phyloP scores from a whole-genome alignment of 2,329 filamentous ascomycete species.

The Zymoseptoria tritici region DNA sequence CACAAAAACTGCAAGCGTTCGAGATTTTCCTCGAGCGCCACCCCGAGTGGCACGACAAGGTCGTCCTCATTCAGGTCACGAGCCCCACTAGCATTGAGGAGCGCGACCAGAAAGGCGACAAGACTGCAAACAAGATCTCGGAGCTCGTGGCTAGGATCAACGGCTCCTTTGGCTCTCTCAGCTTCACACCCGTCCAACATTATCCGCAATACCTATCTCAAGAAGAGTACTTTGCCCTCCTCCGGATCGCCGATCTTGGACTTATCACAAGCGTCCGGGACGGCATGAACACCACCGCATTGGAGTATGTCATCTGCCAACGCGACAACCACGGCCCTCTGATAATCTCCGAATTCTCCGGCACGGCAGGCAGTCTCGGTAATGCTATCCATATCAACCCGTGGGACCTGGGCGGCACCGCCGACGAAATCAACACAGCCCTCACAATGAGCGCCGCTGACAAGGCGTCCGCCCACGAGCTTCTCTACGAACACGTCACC shows the following conservation, averaged over 20 bases:
- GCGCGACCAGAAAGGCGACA: constrained; percentile 63
- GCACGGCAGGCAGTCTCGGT: constrained; percentile 76
- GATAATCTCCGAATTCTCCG: constrained; percentile 94
- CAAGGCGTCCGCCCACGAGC: constrained; percentile 61
- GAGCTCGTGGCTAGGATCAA: constrained; percentile 90
- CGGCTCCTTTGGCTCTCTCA: constrained; percentile 77
- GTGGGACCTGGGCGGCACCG: constrained; percentile 82
- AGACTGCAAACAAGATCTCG: constrained; percentile 80
- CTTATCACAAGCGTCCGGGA: constrained; percentile 93
- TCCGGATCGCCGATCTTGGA: constrained; percentile 82
- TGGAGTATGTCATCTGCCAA: constrained; percentile 92
- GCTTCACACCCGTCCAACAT: constrained; percentile 86
- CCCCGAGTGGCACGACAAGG: constrained; percentile 84
- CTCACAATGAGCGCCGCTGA: constrained; percentile 65
- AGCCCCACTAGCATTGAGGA: constrained; percentile 65
- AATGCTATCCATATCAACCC: constrained; percentile 95
- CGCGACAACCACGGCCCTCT: constrained; percentile 78
- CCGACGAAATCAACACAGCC: constrained; percentile 72
- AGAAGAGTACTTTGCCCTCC: constrained; percentile 90
- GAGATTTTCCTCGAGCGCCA: constrained; percentile 85
- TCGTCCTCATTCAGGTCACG: constrained; percentile 91
- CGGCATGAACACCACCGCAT: constrained; percentile 94
- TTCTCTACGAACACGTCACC: constrained; percentile 75
- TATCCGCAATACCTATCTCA: constrained; percentile 87
- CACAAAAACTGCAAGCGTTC: constrained; percentile 93